These are phyloP conservation scores for Amaranthus cruentus DNA, from an alignment of 148 eudicot genomes.

Conservation along the genomic window DNA sequence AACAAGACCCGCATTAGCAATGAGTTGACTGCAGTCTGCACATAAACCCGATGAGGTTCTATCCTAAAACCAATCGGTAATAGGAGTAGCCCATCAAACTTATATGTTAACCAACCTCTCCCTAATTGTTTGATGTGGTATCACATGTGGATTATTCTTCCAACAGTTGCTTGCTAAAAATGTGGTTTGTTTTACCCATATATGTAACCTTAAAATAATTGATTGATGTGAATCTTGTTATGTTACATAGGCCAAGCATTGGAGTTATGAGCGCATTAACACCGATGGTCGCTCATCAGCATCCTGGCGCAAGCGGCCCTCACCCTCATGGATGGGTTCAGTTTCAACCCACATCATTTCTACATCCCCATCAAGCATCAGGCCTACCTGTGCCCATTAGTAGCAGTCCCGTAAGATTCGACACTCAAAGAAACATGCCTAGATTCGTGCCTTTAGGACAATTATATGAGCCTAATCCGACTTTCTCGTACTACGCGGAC, in stretches of 20 bases:
- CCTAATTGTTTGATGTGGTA: too few relatives aligned
- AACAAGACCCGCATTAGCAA: too few relatives aligned
- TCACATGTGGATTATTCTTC: too few relatives aligned
- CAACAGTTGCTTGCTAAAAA: too few relatives aligned
- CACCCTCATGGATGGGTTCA: slow-evolving; percentile 32
- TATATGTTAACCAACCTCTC: too few relatives aligned
- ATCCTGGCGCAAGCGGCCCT: slow-evolving; percentile 19
- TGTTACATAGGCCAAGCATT: slow-evolving; percentile 22
- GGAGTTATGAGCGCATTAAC: slow-evolving; percentile 26
- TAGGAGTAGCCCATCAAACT: too few relatives aligned
- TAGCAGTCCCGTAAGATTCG: slow-evolving; percentile 20
- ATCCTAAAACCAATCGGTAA: too few relatives aligned
- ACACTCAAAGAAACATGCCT: slow-evolving; percentile 26
- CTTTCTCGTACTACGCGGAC: slow-evolving; percentile 22
- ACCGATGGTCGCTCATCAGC: slow-evolving; percentile 28
- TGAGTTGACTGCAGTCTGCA: too few relatives aligned
- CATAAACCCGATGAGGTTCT: too few relatives aligned
- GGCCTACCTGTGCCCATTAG: slow-evolving; percentile 22
- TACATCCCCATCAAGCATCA: slow-evolving; percentile 22
- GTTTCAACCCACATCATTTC: slow-evolving; percentile 25
- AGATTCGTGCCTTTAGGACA: slow-evolving; percentile 19
- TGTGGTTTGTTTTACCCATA: too few relatives aligned
- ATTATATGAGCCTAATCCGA: slow-evolving; percentile 22
- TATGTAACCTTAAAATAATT: too few relatives aligned
- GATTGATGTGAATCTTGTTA: slow-evolving; percentile 1